These are phyloP conservation scores for Metschnikowia amazonensis DNA, from an alignment of 805 yeast species.

Conservation along the genomic window DNA sequence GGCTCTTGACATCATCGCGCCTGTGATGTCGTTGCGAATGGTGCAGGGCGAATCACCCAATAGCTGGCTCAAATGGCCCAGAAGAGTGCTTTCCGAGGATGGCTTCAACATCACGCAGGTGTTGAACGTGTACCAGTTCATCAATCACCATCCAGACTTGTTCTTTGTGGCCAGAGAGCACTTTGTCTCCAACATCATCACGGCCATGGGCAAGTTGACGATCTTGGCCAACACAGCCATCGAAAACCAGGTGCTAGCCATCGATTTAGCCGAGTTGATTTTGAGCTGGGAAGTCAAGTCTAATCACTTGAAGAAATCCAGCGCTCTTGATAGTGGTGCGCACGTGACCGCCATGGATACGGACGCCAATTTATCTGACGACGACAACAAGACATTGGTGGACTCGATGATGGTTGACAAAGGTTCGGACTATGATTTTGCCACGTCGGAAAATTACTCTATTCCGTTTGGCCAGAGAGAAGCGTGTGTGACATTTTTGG, in stretches of 20 bases:
- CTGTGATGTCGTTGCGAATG: slow-evolving; percentile 72
- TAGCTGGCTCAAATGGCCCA: slow-evolving; percentile 91
- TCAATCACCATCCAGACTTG: slow-evolving; percentile 78
- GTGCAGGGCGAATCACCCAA: slow-evolving; percentile 50
- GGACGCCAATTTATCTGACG: slow-evolving; percentile 1
- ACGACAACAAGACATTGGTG: slow-evolving; percentile 4
- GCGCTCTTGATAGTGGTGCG: neutral
- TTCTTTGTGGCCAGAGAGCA: slow-evolving; percentile 86
- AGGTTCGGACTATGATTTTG: slow-evolving; percentile 29
- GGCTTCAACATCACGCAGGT: slow-evolving; percentile 85
- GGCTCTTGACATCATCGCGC: slow-evolving; percentile 84
- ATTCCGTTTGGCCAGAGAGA: slow-evolving; percentile 81
- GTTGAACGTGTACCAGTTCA: slow-evolving; percentile 79
- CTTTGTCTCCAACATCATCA: slow-evolving; percentile 81
- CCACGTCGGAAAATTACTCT: slow-evolving; percentile 47
- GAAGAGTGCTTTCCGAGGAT: slow-evolving; percentile 87
- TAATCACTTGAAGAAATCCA: slow-evolving; percentile 15
- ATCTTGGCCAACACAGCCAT: slow-evolving; percentile 69
- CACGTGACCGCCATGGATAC: too few relatives aligned
- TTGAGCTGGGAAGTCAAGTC: slow-evolving; percentile 78
- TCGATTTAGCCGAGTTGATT: slow-evolving; percentile 83
- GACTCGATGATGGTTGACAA: neutral
- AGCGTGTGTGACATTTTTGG: slow-evolving; percentile 83
- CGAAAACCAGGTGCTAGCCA: slow-evolving; percentile 81
- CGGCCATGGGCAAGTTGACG: slow-evolving; percentile 89